Evolutionary conservation across 169 alveolate genomes (phyloP).

Genomic region (Plasmodium gaboni): DNA sequence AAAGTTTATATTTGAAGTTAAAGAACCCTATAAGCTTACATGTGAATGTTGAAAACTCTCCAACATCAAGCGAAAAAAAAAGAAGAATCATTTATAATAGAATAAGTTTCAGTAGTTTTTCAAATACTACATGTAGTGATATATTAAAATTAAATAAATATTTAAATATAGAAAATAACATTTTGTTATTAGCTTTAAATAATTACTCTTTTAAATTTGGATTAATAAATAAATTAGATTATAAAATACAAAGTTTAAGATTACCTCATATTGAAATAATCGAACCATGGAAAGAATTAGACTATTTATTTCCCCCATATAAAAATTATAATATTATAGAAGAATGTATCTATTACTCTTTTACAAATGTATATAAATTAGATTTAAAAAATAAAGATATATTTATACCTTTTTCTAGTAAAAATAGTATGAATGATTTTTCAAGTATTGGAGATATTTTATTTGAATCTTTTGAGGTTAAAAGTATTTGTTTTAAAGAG

Average conservation of each 20-base stretch:
- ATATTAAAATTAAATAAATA: constrained; percentile 54
- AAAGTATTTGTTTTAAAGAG: constrained; percentile 51
- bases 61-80: constrained; percentile 33
- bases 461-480: constrained; percentile 63
- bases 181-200: constrained; percentile 33
- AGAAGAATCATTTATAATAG: constrained; percentile 14
- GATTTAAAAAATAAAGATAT: constrained; percentile 67
- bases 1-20: constrained; percentile 50
- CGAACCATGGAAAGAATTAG: constrained; percentile 73
- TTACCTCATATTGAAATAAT: constrained; percentile 65
- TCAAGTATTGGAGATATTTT: constrained; percentile 60
- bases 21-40: constrained; percentile 59
- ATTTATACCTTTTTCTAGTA: constrained; percentile 72
- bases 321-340: constrained; percentile 64
- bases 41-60: constrained; percentile 24
- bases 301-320: constrained; percentile 55
- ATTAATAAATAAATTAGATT: constrained; percentile 46
- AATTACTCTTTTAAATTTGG: constrained; percentile 73
- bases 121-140: constrained; percentile 77
- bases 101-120: constrained; percentile 65
- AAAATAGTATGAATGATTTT: constrained; percentile 51
- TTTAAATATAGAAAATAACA: constrained; percentile 45
- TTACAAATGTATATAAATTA: constrained; percentile 62
- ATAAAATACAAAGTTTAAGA: constrained; percentile 59
- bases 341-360: constrained; percentile 60